phyloP scores from a whole-genome alignment of 176 grass and related monocot genomes.

The Carex parvula region DNA sequence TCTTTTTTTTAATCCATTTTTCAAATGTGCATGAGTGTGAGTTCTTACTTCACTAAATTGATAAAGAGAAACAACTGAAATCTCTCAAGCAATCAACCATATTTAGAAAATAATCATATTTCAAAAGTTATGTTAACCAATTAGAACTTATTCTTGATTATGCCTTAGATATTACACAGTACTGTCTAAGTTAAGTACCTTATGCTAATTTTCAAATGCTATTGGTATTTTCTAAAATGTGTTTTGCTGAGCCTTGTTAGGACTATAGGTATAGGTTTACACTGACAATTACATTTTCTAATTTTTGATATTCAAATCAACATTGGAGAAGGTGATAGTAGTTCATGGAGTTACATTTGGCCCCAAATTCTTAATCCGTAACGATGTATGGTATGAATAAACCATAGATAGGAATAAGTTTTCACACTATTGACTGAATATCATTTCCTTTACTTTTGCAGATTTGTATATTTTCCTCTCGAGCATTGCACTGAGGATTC shows the following conservation, averaged over 20 bases:
- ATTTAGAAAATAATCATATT: background rate
- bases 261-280: background rate
- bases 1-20: background rate
- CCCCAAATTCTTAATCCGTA: background rate
- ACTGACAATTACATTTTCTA: background rate
- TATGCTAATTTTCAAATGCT: background rate
- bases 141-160: background rate
- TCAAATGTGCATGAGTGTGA: background rate
- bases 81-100: background rate
- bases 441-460: constrained; percentile 28
- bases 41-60: background rate
- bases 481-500: constrained; percentile 16
- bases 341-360: background rate
- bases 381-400: background rate
- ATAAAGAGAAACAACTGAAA: background rate
- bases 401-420: constrained; percentile 13
- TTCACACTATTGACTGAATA: background rate
- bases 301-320: constrained; percentile 1
- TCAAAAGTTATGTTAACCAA: background rate
- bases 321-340: background rate
- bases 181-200: background rate
- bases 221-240: background rate
- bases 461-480: constrained; percentile 27
- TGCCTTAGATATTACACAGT: background rate
- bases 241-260: background rate